Conservation (phyloP, 2,329 filamentous ascomycete species). For the Penicillium sp. region DNA sequence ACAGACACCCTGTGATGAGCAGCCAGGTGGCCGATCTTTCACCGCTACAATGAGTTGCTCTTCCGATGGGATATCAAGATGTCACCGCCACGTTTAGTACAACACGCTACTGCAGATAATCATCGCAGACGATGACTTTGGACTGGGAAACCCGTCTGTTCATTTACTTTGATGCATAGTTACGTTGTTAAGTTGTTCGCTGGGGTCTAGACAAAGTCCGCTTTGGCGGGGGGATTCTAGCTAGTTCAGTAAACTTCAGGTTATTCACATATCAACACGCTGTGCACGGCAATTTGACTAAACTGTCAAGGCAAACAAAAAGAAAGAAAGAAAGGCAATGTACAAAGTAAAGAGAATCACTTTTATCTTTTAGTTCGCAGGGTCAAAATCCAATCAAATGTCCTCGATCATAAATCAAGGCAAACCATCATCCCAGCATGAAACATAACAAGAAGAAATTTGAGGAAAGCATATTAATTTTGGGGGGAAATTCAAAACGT, state of each 20-base stretch:
- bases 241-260: neutral
- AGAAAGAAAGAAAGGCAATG: neutral
- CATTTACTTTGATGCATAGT: constrained; percentile 2
- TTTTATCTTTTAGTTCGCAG: constrained; percentile 1
- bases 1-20: neutral
- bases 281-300: neutral
- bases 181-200: neutral
- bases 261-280: constrained; percentile 4
- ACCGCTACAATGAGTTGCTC: constrained; percentile 23
- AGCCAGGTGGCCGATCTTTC: constrained; percentile 17
- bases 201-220: neutral
- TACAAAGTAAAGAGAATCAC: neutral
- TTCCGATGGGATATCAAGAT: constrained; percentile 15
- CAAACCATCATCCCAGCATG: constrained; percentile 6
- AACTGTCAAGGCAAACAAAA: constrained; percentile 1
- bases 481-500: neutral
- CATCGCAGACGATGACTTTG: neutral
- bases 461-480: neutral
- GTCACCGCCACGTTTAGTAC: constrained; percentile 28
- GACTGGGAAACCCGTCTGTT: neutral
- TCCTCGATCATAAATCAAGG: constrained; percentile 6
- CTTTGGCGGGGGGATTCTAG: neutral
- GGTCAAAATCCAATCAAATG: constrained; percentile 15
- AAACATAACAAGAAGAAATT: constrained; percentile 3
- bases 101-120: constrained; percentile 25